phyloP scores from a whole-genome alignment of 163 green algal species.

The Scenedesmus sp. region DNA sequence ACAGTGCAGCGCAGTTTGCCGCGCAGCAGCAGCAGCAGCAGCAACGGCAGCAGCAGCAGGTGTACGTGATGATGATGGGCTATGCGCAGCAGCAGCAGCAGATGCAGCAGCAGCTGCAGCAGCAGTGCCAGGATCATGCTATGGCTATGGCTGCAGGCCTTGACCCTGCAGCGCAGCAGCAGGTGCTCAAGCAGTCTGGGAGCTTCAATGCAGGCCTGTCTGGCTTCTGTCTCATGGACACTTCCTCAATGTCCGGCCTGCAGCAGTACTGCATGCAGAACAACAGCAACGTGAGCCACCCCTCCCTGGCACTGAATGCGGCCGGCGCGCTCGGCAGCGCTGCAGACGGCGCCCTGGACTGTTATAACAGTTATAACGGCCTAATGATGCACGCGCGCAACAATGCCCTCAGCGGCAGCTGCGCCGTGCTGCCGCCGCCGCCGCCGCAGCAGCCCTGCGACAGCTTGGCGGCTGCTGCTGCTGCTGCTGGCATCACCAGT shows the following conservation, averaged over 20 bases:
- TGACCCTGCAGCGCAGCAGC: not conserved
- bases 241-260: not conserved
- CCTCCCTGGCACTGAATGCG: not conserved
- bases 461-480: not conserved
- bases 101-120: conserved; percentile 4
- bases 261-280: not conserved
- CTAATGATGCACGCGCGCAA: not conserved
- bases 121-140: not conserved
- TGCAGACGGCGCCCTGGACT: not conserved
- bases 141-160: not conserved
- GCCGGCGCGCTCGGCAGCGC: not conserved
- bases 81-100: not conserved
- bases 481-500: not conserved
- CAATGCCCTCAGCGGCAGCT: not conserved
- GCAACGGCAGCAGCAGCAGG: conserved; percentile 14
- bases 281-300: not conserved
- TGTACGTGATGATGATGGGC: not conserved
- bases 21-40: conserved; percentile 3
- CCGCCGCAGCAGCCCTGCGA: not conserved
- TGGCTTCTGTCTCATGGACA: not conserved
- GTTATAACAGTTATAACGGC: conserved; percentile 3
- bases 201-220: not conserved
- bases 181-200: not conserved
- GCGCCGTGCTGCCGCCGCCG: conserved; percentile 8
- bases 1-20: not conserved